Base-by-base conservation (phyloP, 2,329 filamentous ascomycete genomes). In the Aspergillus ochraceus region DNA sequence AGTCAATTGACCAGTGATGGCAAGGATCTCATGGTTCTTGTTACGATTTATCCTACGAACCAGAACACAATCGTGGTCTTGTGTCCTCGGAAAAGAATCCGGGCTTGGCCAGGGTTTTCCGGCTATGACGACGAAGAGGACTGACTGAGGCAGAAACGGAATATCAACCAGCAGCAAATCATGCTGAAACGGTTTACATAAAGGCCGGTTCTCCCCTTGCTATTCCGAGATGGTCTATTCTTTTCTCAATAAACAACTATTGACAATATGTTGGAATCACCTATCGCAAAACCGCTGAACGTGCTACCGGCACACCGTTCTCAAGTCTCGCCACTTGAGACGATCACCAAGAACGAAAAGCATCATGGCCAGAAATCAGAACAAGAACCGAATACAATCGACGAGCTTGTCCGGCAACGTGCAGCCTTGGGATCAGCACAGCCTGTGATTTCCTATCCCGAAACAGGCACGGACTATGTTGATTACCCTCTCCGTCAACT, bases 401-500 rank as follows among this genome's bases (percentile, higher is more conserved):
- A 79, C 55, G 75, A 74, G 20, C 68, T 80, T 11, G 65, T 80
- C 5, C 71, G 77, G 9, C 69, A 73, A 2, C 69, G 78, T 30
- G 76, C 77, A 12, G 66, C 68, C 2, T 64, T 68, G 9, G 66
- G 72, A n/a, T 68, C 76, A 1, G 62, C 78, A 55, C 65, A 71
- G 2, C 73, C 74, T 19, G 72, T 79, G 11, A 67, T 81, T 3
- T 79, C 77, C 0, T 83, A 83, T 54, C 80, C 81, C 2, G 74
- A 71, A 4, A 73, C 71, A 1, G 79, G 78, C 6, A 74, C 77
- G 32, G 67, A 77, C 1, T 83, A 80, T 69, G 76, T 79, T 36
- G 73, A 82, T 64, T 83, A 83, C 63, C 78, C 80, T 0, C 68
- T 79, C 55, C 72, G 73, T 24, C 77, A 83, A 49, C 71, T 83